phyloP scores from a whole-genome alignment of 495 filamentous ascomycete species.

The Opeltia flavorubescens region DNA sequence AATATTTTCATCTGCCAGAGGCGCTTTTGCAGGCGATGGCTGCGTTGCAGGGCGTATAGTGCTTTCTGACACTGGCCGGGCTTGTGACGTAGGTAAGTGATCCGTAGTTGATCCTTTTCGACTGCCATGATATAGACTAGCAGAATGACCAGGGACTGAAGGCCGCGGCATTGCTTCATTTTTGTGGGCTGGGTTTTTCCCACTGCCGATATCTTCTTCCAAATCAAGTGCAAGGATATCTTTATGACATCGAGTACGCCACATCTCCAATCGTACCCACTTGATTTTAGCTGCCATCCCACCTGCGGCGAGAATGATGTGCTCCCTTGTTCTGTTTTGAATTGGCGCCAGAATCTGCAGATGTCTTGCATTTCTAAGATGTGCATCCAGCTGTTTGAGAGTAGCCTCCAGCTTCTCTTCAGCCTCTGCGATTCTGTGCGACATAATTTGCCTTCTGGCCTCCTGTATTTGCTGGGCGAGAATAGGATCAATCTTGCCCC shows the following conservation, averaged over 20 bases:
- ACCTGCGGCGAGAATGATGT: constrained; percentile 70
- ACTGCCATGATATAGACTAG: constrained; percentile 5
- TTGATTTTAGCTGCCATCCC: constrained; percentile 80
- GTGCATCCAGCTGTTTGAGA: constrained; percentile 63
- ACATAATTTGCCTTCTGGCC: constrained; percentile 69
- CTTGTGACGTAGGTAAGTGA: constrained; percentile 1
- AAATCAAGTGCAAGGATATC: constrained; percentile 78
- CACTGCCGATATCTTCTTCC: constrained; percentile 46
- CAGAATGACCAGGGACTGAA: constrained; percentile 4
- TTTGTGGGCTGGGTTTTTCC: not conserved
- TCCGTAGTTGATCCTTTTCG: not conserved
- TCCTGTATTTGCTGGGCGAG: constrained; percentile 70
- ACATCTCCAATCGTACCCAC: constrained; percentile 87
- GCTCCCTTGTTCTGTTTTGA: constrained; percentile 70
- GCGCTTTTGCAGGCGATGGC: constrained; percentile 14
- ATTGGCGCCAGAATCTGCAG: constrained; percentile 80
- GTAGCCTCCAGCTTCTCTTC: constrained; percentile 64
- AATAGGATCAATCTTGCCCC: constrained; percentile 58
- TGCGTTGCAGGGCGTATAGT: constrained; percentile 15
- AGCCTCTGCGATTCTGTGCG: constrained; percentile 65
- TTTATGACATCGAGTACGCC: constrained; percentile 79
- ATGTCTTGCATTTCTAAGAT: constrained; percentile 85
- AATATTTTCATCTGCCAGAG: constrained; percentile 17
- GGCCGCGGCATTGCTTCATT: not conserved
- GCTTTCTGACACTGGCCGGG: constrained; percentile 18